These are phyloP conservation scores for Mollisiaceae sp. DNA, from an alignment of 2,329 filamentous ascomycete species.

Conservation along the genomic window DNA sequence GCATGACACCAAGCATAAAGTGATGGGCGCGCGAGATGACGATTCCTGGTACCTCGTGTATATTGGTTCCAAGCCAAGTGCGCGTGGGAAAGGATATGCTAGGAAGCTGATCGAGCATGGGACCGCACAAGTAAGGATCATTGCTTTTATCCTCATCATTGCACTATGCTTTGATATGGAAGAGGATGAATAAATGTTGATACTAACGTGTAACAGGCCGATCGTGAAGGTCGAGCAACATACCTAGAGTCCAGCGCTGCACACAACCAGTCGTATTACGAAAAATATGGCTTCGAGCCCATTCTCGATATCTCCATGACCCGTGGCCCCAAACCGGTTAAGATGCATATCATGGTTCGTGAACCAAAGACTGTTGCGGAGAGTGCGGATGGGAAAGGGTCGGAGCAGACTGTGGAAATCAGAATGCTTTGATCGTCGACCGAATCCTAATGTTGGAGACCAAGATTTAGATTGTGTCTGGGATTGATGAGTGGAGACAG, in stretches of 20 bases:
- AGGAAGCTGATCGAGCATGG: constrained; percentile 73
- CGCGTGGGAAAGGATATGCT: constrained; percentile 75
- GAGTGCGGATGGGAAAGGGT: constrained; percentile 48
- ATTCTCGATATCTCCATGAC: constrained; percentile 67
- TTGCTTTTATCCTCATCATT: not conserved
- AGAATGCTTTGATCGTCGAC: constrained; percentile 2
- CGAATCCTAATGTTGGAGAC: not conserved
- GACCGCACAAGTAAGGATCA: constrained; percentile 46
- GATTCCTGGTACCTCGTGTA: constrained; percentile 85
- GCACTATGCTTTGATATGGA: not conserved
- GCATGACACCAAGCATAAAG: constrained; percentile 70
- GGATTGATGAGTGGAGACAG: not conserved
- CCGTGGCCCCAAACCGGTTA: constrained; percentile 62
- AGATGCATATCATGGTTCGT: constrained; percentile 81
- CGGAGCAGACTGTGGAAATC: constrained; percentile 35
- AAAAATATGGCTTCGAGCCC: constrained; percentile 74
- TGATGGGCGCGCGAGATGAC: constrained; percentile 69
- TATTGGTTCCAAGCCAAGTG: constrained; percentile 74
- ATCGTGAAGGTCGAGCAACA: constrained; percentile 68
- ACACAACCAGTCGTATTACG: constrained; percentile 73
- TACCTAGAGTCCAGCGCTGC: constrained; percentile 80
- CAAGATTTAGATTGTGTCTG: not conserved
- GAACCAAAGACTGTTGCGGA: constrained; percentile 55
- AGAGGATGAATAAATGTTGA: not conserved
- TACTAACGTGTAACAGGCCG: constrained; percentile 53